Base-by-base conservation (phyloP, 768 basidiomycete genomes). In the Astraeus odoratus region DNA sequence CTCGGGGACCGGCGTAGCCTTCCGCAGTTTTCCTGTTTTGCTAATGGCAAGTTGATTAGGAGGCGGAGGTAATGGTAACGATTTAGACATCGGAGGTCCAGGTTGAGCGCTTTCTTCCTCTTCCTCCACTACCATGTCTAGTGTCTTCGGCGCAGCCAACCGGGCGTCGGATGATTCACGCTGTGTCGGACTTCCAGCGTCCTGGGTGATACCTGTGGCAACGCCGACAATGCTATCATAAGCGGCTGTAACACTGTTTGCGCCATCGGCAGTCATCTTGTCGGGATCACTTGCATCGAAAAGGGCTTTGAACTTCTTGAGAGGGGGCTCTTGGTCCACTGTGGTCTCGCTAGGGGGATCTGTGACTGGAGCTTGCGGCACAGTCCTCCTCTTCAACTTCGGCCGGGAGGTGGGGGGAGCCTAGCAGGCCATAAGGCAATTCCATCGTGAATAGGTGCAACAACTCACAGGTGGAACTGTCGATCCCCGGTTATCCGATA, bases 241-340 rank as follows among this genome's bases (percentile, higher is more conserved):
- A 13, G 45, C 49, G 2, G 43, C 58, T 42, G 38, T 47, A 18
- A 49, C 27, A 30, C 44, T 45, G 4, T 51, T 40, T 8, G 51
- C 43, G 40, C 49, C 58, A 16, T 66, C 61, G 19, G 63, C 55
- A 35, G 51, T 48, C 53, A 68, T 51, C 49, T 64, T 59, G 50
- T 71, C 70, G 23, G 79, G 81, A 55, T 80, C 70, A 34, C 70
- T 81, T 8, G 78, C 75, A 15, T 86, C 84, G 50, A 84, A 86
- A 9, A 86, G 67, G 0, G 78, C 76, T 52, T 78, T 81, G 67
- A 80, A 84, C 59, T 78, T 83, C 57, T 86, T 86, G 22, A 76
- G 59, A 2, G 80, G 75, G 0, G 80, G 84, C 50, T 80, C 80
- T 43, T 51, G 43, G 7, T 18, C 47, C 8, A 30, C 47, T 20